Evolutionary conservation across 805 yeast genomes (phyloP).

Genomic region (Barnettozyma siamensis): DNA sequence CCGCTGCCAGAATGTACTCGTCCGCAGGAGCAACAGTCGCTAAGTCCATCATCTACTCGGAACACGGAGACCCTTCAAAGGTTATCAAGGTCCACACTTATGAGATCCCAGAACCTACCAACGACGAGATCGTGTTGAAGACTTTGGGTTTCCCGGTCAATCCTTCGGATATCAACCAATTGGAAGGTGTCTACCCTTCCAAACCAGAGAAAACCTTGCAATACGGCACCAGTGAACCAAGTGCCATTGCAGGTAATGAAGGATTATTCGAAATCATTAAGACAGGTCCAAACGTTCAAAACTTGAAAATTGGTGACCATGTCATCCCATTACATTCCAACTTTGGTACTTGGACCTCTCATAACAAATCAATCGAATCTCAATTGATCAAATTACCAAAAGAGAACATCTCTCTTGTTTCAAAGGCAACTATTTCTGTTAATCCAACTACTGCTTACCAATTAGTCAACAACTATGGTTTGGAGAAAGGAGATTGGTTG

Average conservation of each 20-base stretch:
- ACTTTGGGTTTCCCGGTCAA: constrained; percentile 80
- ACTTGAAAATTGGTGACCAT: constrained; percentile 73
- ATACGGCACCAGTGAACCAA: constrained; percentile 55
- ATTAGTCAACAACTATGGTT: constrained; percentile 64
- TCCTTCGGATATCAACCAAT: constrained; percentile 85
- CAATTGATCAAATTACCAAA: constrained; percentile 50
- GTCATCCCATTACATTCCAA: constrained; percentile 71
- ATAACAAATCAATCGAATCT: constrained; percentile 47
- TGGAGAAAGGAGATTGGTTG: constrained; percentile 64
- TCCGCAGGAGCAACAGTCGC: constrained; percentile 32
- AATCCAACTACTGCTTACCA: constrained; percentile 92
- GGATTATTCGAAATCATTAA: constrained; percentile 84
- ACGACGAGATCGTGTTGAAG: constrained; percentile 52
- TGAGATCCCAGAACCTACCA: constrained; percentile 41
- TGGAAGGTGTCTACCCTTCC: constrained; percentile 81
- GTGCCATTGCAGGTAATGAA: constrained; percentile 91
- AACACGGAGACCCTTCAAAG: constrained; percentile 62
- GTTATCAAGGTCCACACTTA: constrained; percentile 48
- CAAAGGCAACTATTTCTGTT: constrained; percentile 87
- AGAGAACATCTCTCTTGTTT: constrained; percentile 41
- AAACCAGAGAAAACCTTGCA: constrained; percentile 50
- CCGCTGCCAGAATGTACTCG: constrained; percentile 7
- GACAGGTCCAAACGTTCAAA: constrained; percentile 48
- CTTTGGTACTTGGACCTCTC: constrained; percentile 93
- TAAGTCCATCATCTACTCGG: constrained; percentile 60